Base-by-base conservation (phyloP, 345 rosid genomes). In the Corchorus capsularis region DNA sequence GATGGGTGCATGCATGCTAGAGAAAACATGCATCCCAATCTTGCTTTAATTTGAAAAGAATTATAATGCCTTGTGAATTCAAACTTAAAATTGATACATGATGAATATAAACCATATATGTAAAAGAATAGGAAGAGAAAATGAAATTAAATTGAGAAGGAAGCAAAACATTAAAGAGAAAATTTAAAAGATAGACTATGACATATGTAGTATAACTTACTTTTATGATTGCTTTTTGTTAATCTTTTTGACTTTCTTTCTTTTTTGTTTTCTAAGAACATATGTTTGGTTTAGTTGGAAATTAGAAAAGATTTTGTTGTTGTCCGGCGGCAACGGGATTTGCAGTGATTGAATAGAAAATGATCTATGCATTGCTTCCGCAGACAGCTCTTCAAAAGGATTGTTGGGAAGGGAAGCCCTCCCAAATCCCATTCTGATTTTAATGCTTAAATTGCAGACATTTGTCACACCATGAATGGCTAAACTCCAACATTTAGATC, bases 281-380 rank as follows among this genome's bases (percentile, higher is more conserved):
- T 0, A 27, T 27, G 27, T 19, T 22, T 1, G 39, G 39, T 2
- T n/a, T 4, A 2, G 14, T 68, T 14, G 14, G 19, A 9, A 69
- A n/a, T n/a, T n/a, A 50, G 22, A 27, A 27, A 27, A 27, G 27
- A 49, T 39, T 16, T 13, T 53, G 37, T 5, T 22, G 27, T 19
- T 63, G 71, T 9, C 70, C 80, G 75, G 53, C 41, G 60, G 79
- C 81, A 77, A n/a, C 61, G 81, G 84, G 81, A 81, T 81, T 79
- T 81, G 80, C 57, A 39, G 78, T 12, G 63, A 45, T 69, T 52
- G 63, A 72, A 4, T 41, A 59, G 54, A 43, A 59, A 14, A 72
- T 46, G 0, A 8, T 15, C 64, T 19, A 22, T 32, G 46, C 10
- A 39, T 39, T 72, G 59, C 13, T 71, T 71, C 37, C 2, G 12